Evolutionary conservation across 805 yeast species (phyloP).

Genomic region (Metschnikowia colocasiae): DNA sequence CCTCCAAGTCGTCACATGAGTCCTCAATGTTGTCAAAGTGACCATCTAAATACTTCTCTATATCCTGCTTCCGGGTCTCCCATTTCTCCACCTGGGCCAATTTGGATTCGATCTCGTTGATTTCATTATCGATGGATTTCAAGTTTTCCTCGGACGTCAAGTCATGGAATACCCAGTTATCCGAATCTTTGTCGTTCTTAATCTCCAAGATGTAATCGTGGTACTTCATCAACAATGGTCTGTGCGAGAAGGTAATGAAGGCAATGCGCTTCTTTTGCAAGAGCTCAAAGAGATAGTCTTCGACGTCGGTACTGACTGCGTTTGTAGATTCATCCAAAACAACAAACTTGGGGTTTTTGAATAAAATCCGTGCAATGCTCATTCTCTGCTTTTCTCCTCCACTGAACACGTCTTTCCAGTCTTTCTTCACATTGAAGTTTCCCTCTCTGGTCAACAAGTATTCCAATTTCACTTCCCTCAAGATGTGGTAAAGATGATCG

Average conservation of each 20-base stretch:
- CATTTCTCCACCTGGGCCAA: constrained; percentile 56
- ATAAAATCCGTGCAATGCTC: constrained; percentile 80
- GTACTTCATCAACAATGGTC: constrained; percentile 79
- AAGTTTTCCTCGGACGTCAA: constrained; percentile 64
- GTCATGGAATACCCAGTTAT: constrained; percentile 46
- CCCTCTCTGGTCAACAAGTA: constrained; percentile 70
- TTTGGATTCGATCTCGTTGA: constrained; percentile 59
- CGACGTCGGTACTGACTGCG: constrained; percentile 87
- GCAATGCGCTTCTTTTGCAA: constrained; percentile 69
- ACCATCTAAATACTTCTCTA: constrained; percentile 52
- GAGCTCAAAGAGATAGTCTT: constrained; percentile 77
- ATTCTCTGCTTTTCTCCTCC: constrained; percentile 96
- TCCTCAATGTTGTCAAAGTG: constrained; percentile 17
- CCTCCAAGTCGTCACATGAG: constrained; percentile 6
- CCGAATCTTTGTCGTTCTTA: constrained; percentile 46
- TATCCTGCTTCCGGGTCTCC: constrained; percentile 56
- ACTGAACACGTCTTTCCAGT: constrained; percentile 88
- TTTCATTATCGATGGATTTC: constrained; percentile 70
- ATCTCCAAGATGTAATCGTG: constrained; percentile 75
- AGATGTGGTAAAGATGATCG: constrained; percentile 59
- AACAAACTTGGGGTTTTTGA: constrained; percentile 76
- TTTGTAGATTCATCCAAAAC: constrained; percentile 92
- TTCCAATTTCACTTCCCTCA: constrained; percentile 74
- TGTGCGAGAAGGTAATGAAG: constrained; percentile 75
- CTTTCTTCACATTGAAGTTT: constrained; percentile 51